Percentiles rank a stretch among this genome's conserved stretches.
phyloP scores from a whole-genome alignment of 192 early-diverging fungal species.

The Funneliformis geosporum region DNA sequence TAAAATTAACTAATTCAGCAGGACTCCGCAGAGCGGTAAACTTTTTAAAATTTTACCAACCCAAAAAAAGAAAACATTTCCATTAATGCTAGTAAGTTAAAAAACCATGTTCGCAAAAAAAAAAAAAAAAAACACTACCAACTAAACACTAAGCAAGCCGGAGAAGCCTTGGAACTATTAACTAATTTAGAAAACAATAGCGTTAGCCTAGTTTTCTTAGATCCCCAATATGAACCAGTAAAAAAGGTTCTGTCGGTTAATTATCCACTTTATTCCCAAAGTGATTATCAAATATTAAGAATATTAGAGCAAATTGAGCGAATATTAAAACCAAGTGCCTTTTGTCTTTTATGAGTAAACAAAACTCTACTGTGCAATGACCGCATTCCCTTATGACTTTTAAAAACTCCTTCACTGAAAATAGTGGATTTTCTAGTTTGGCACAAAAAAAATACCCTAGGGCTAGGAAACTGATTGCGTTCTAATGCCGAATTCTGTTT shows the following conservation, averaged over 20 bases:
- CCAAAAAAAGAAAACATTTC: too few species aligned
- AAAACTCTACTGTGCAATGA: constrained; percentile 7
- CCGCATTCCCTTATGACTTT: not conserved
- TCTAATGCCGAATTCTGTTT: constrained; percentile 26
- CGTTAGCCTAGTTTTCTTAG: not conserved
- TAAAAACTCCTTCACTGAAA: constrained; percentile 16
- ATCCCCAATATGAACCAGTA: constrained; percentile 8
- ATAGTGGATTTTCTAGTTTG: constrained; percentile 19
- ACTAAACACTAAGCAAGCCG: constrained; percentile 17
- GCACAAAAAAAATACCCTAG: constrained; percentile 21
- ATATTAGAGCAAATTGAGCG: constrained; percentile 15
- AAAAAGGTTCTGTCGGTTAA: not conserved
- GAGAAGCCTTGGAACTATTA: constrained; percentile 15
- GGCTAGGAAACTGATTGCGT: constrained; percentile 8
- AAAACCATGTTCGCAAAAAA: too few species aligned
- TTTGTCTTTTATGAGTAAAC: constrained; percentile 9
- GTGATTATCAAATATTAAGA: constrained; percentile 2
- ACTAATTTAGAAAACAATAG: constrained; percentile 6
- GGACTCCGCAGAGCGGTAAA: too few species aligned
- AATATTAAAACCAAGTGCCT: not conserved
- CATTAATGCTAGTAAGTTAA: too few species aligned
- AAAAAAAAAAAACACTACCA: too few species aligned
- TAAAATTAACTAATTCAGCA: too few species aligned
- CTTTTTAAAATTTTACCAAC: too few species aligned
- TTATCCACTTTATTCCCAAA: constrained; percentile 18